Percentiles rank a stretch among this genome's conserved stretches.
phyloP scores from a whole-genome alignment of 768 basidiomycete species.

The Panaeolus papilionaceus region DNA sequence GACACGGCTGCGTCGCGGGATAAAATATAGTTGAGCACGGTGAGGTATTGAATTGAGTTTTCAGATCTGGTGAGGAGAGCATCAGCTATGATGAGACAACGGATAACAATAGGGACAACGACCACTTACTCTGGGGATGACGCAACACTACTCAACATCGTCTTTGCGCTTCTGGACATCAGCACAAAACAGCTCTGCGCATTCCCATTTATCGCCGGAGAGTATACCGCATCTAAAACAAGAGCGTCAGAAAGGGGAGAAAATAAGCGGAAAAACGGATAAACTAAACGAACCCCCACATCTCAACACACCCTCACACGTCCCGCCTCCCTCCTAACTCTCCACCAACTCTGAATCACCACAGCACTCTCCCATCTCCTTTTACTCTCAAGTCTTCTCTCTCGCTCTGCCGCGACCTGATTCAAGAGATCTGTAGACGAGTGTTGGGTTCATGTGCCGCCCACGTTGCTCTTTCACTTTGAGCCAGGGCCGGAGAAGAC shows the following conservation, averaged over 20 bases:
- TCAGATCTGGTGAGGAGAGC: slow-evolving; percentile 40
- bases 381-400: slow-evolving; percentile 61
- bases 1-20: slow-evolving; percentile 32
- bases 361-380: slow-evolving; percentile 62
- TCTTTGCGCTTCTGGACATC: slow-evolving; percentile 52
- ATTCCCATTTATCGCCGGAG: slow-evolving; percentile 43
- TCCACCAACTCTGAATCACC: slow-evolving; percentile 75
- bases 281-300: slow-evolving; percentile 34
- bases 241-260: too few relatives aligned
- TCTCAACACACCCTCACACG: slow-evolving; percentile 40
- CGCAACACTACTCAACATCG: slow-evolving; percentile 61
- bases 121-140: slow-evolving; percentile 53
- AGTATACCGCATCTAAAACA: slow-evolving; percentile 34
- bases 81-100: neutral
- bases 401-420: slow-evolving; percentile 64
- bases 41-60: slow-evolving; percentile 52
- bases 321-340: slow-evolving; percentile 51
- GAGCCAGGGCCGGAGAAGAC: slow-evolving; percentile 55
- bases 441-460: slow-evolving; percentile 60
- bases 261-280: neutral
- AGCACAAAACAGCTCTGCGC: slow-evolving; percentile 65
- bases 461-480: slow-evolving; percentile 79
- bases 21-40: slow-evolving; percentile 56
- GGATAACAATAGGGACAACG: neutral
- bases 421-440: slow-evolving; percentile 64